Evolutionary conservation across 2,329 filamentous ascomycete species (phyloP), one percentile per base, ranked within the genome.

Genomic region (Ramularia collo-cygni): DNA sequence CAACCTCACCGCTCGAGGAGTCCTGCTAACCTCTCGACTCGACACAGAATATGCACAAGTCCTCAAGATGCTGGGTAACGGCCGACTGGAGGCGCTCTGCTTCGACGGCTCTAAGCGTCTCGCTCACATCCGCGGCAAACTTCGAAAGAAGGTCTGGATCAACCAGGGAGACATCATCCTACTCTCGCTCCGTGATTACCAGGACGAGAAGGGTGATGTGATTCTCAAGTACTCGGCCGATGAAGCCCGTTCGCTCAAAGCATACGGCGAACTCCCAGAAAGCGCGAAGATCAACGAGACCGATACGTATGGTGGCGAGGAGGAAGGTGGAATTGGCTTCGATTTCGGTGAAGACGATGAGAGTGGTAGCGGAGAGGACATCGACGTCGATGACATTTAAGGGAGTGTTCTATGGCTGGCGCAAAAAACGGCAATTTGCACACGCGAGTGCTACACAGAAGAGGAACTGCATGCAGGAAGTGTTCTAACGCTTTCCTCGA

Each of bases 221-320:
- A 90, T 92, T 63, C 80, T 93, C 64, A 96, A 95, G 75, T 95
- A 95, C 78, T 85, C 79, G 42, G 83, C 87, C 39, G 92, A 98
- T 63, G 92, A 96, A 74, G 92, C 92, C 59, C 83, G 92, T 62
- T 85, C 81, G 54, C 78, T 98, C 60, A 96, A 96, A 74, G 86
- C 88, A 48, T 96, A 96, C 68, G 92, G 92, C 66, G 92, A 98
- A 70, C 76, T 98, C 46, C 92, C 92, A 55, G 92, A 96, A 72
- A 85, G 80, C 61, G 92, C 92, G 65, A 96, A 96, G 83, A 98
- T 98, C 79, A 98, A 98, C 79, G 92, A 98, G 79, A 95, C 88
- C 51, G 92, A 96, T 68, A 94, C 87, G 34, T 94, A 79, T 63
- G 79, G 86, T 60, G 85, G 89, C 67, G 85, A 89, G 66, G 89